Evolutionary conservation across 331 rosid species (phyloP), one percentile per base, ranked within the genome.

Genomic region (Cydonia oblonga): DNA sequence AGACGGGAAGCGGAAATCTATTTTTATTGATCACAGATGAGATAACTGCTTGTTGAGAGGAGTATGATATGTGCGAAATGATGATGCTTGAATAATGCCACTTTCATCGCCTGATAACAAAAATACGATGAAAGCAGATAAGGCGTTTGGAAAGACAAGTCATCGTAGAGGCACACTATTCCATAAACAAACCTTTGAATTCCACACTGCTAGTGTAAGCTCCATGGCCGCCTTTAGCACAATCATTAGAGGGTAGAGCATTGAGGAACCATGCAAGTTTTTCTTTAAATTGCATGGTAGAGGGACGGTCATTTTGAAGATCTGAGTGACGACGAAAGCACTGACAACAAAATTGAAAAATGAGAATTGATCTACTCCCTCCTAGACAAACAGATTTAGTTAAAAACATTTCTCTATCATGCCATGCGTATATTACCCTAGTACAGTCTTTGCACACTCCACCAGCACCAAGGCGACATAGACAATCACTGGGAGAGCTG

Each of bases 201-300:
- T 95, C 96, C 76, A 95, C 93, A 81, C 98, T 95, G 84, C 84
- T 89, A 75, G 96, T 88, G 84, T 89, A 95, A 63, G 97, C 98
- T 79, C 98, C 98, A 58, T 91, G 98, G 84, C 98, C 98, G 68
- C 98, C 98, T 87, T 95, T 95, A 61, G 98, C 97, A 88, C 98
- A 95, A 68, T 90, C 98, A 61, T 96, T 92, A 80, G 97, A 95
- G 63, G 98, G 98, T 32, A 95, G 84, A 84, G 98, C 90, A 81
- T 78, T 75, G 35, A 95, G 96, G 80, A 95, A 91, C 98, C 97
- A 95, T 9, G 98, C 96, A 66, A 95, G 83, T 84, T 95, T 95
- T 76, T 89, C 97, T 83, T 73, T 83, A 78, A 95, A 95, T 71
- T 95, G 97, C 63, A 72, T 8, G 2, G 96, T 91, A 76, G 98